Evolutionary conservation across 805 yeast species (phyloP).

Genomic region (Cyberlindnera meyerae): DNA sequence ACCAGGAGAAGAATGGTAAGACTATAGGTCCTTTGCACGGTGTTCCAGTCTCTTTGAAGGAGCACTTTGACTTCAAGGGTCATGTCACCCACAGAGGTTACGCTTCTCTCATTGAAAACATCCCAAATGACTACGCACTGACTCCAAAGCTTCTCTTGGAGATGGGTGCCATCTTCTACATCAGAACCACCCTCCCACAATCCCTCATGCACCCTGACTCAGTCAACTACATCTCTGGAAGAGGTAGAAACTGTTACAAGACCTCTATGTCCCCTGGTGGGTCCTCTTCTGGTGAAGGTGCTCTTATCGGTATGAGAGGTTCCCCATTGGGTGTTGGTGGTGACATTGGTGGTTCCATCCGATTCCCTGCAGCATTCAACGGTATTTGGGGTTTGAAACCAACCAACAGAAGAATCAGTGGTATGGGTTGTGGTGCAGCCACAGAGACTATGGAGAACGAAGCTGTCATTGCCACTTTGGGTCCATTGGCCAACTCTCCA

Average conservation of each 20-base stretch:
- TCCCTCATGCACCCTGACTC: conserved; percentile 66
- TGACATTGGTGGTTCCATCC: conserved; percentile 68
- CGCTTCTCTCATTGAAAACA: conserved; percentile 45
- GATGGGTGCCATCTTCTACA: conserved; percentile 48
- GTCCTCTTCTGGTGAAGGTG: conserved; percentile 73
- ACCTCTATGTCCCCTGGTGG: conserved; percentile 61
- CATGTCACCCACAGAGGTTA: conserved; percentile 56
- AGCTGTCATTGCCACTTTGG: conserved; percentile 42
- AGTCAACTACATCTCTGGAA: conserved; percentile 53
- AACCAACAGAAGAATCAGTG: conserved; percentile 52
- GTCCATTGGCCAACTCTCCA: conserved; percentile 61
- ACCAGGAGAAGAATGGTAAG: conserved; percentile 41
- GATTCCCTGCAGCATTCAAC: conserved; percentile 63
- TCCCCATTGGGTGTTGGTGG: conserved; percentile 63
- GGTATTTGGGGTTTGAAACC: conserved; percentile 64
- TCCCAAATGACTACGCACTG: conserved; percentile 42
- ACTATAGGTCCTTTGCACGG: conserved; percentile 67
- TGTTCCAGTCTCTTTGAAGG: conserved; percentile 62
- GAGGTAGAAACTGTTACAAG: conserved; percentile 55
- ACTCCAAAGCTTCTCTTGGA: conserved; percentile 37
- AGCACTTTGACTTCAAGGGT: conserved; percentile 52
- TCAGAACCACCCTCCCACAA: conserved; percentile 67
- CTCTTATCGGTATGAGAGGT: conserved; percentile 52
- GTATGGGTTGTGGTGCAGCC: too few relatives aligned
- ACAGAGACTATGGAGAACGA: too few relatives aligned